Base-by-base conservation (phyloP, 2,329 filamentous ascomycete genomes). In the Emmonsiellopsis sp. region DNA sequence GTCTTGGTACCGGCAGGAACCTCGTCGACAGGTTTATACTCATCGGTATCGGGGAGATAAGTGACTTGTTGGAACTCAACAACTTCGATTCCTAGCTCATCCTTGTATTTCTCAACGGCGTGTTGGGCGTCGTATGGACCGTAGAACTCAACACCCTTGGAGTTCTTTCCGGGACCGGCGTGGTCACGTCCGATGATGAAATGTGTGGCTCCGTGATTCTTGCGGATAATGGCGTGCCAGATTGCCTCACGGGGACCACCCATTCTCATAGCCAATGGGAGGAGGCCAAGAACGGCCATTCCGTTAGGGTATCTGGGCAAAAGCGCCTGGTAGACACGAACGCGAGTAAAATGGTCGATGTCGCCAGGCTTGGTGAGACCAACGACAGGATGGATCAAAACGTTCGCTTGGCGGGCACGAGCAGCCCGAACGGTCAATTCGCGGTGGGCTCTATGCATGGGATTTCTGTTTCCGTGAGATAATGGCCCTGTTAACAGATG, bases 1-100 rank as follows among this genome's bases (percentile, higher is more conserved):
- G 92, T 97, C 72, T 89, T 88, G 66, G 86, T 80, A 61, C 89
- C 90, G 67, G 84, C 77, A 64, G 85, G 78, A 58, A 98, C 92
- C 77, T 96, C 82, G 75, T 98, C 89, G 72, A 90, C 83, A 54
- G 93, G 93, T 65, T 83, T 84, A 80, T 98, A 98, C 80, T 97
- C 93, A 73, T 98, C 93, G 68, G 83, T 85, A 75, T 97, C 93
- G 62, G 93, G 93, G 55, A 97, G 86, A 77, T 97, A 98, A 59
- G 94, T 97, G 86, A 98, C 95, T 83, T 94, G 90, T 79, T 97
- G 92, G 86, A 98, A 98, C 62, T 93, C 90, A 60, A 98, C 93
- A 67, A 98, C 93, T 78, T 96, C 89, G 68, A 98, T 98, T 65
- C 92, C 93, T 58, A 98, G 87, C 81, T 98, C 93, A 61, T 89